Conservation (phyloP, 164 flowering plant species). For the Litsea cubeba region DNA sequence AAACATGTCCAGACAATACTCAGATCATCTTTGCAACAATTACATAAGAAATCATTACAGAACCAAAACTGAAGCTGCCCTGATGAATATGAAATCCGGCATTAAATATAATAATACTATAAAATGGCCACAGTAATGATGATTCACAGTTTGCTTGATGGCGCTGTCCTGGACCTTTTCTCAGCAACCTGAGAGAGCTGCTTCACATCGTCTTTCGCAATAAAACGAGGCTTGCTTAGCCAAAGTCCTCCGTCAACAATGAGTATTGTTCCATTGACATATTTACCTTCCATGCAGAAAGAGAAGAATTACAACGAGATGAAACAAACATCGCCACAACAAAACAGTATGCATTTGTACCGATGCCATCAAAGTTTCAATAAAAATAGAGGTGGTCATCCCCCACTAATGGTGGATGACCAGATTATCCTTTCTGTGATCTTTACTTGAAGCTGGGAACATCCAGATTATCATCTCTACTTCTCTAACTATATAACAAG, state of each 20-base stretch:
- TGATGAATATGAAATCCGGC: too few relatives aligned
- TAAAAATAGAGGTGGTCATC: background rate
- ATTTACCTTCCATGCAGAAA: constrained; percentile 40
- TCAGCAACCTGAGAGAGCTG: constrained; percentile 54
- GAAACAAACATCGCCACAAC: background rate
- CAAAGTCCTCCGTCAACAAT: constrained; percentile 68
- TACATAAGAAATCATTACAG: too few relatives aligned
- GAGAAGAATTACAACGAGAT: background rate
- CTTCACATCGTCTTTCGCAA: constrained; percentile 55
- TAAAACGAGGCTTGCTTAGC: constrained; percentile 55
- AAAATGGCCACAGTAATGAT: too few relatives aligned
- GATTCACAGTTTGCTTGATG: constrained; percentile 50
- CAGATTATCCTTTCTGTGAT: too few relatives aligned
- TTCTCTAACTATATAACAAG: too few relatives aligned
- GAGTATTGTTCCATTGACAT: constrained; percentile 53
- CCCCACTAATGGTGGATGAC: too few relatives aligned
- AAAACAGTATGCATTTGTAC: background rate
- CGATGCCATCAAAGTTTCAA: background rate
- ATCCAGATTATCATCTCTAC: too few relatives aligned
- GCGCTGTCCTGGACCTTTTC: constrained; percentile 47
- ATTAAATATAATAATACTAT: too few relatives aligned
- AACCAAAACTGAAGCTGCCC: too few relatives aligned
- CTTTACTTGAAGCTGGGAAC: too few relatives aligned
- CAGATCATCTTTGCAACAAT: too few relatives aligned
- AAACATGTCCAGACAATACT: too few relatives aligned